These are phyloP conservation scores for Penicillium expansum DNA, from an alignment of 2,329 filamentous ascomycete species.

Conservation along the genomic window DNA sequence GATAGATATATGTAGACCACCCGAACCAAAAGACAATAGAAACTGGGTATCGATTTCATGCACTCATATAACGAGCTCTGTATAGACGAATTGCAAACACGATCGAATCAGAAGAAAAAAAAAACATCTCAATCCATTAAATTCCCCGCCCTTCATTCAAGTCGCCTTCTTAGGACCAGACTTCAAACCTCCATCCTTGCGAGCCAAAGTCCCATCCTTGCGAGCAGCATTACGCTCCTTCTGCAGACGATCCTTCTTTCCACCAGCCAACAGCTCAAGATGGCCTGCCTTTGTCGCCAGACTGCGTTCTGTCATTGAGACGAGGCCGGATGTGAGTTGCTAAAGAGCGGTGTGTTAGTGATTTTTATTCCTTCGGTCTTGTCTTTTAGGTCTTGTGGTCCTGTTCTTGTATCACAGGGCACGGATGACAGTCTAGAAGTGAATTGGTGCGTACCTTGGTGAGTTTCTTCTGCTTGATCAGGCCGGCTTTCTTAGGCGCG, in stretches of 20 bases:
- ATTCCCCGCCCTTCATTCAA: neutral
- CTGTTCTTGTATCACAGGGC: neutral
- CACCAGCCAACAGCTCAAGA: conserved; percentile 64
- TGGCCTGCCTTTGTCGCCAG: conserved; percentile 67
- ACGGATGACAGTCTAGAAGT: neutral
- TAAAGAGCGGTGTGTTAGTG: conserved; percentile 11
- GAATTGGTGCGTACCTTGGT: conserved; percentile 52
- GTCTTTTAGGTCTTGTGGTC: neutral
- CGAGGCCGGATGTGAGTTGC: conserved; percentile 63
- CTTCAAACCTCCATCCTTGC: conserved; percentile 23
- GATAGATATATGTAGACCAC: neutral
- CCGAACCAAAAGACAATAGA: neutral
- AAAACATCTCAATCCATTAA: neutral
- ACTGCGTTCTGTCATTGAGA: conserved; percentile 64
- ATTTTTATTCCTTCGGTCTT: neutral
- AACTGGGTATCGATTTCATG: conserved; percentile 28
- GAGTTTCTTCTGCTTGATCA: conserved; percentile 61
- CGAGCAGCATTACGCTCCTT: conserved; percentile 36
- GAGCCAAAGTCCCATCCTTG: conserved; percentile 20
- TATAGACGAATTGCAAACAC: neutral
- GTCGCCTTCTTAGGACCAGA: conserved; percentile 3
- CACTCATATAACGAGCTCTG: conserved; percentile 12
- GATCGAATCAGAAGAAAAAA: neutral
- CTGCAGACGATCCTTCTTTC: conserved; percentile 58
- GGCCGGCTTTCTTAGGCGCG: conserved; percentile 62